Percentiles rank a stretch among this genome's conserved stretches.
phyloP scores from a whole-genome alignment of 2,329 filamentous ascomycete genomes.

The Trichophyton rubrum region DNA sequence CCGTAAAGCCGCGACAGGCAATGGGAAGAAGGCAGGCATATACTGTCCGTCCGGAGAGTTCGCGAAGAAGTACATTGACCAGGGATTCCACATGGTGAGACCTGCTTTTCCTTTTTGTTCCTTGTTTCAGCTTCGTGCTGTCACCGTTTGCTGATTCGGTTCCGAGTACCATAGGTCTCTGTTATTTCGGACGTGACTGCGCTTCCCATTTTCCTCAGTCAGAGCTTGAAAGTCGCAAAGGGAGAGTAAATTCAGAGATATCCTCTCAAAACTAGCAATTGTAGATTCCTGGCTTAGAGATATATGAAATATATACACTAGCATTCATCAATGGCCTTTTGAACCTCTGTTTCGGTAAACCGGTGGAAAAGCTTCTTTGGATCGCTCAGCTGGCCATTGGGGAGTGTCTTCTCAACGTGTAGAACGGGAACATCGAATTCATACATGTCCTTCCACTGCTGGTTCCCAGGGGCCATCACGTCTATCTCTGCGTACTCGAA shows the following conservation, averaged over 20 bases:
- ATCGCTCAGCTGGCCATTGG: conserved; percentile 43
- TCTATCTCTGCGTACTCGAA: conserved; percentile 48
- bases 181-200: conserved; percentile 36
- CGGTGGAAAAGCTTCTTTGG: conserved; percentile 51
- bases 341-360: conserved; percentile 46
- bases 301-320: conserved; percentile 5
- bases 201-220: conserved; percentile 31
- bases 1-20: conserved; percentile 38
- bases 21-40: conserved; percentile 44
- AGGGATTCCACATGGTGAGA: conserved; percentile 44
- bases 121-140: too few species aligned
- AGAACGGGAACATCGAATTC: conserved; percentile 54
- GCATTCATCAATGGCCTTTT: conserved; percentile 40
- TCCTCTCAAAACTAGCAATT: not conserved
- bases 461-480: conserved; percentile 43
- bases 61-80: conserved; percentile 40
- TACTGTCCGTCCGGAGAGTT: conserved; percentile 43
- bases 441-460: conserved; percentile 48
- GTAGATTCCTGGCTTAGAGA: not conserved
- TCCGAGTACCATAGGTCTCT: conserved; percentile 22
- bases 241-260: conserved; percentile 12
- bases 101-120: not conserved
- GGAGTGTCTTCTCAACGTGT: conserved; percentile 40
- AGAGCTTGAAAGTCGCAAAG: conserved; percentile 24
- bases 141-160: not conserved